phyloP scores from a whole-genome alignment of 306 rosid genomes.

The Crataegus laevigata region DNA sequence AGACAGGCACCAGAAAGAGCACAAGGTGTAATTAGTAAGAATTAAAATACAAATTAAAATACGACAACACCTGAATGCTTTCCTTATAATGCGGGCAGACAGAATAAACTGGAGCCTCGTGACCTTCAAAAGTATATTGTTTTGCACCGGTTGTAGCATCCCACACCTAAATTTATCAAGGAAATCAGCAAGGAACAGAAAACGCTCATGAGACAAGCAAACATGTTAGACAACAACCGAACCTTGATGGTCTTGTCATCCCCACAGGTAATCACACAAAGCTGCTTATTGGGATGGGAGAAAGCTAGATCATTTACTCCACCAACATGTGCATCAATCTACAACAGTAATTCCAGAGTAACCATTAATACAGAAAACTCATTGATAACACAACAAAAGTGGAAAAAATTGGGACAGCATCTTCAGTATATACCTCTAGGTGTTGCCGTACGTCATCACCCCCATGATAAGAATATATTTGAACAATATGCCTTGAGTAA shows the following conservation, averaged over 20 bases:
- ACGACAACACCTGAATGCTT: slow-evolving; percentile 64
- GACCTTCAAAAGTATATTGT: slow-evolving; percentile 82
- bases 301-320: slow-evolving; percentile 97
- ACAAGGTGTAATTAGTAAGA: background rate
- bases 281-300: slow-evolving; percentile 92
- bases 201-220: slow-evolving; percentile 13
- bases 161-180: slow-evolving; percentile 64
- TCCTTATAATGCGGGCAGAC: slow-evolving; percentile 94
- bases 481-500: slow-evolving; percentile 93
- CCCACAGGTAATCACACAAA: slow-evolving; percentile 93
- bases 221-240: slow-evolving; percentile 15
- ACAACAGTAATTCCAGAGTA: slow-evolving; percentile 13
- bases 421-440: slow-evolving; percentile 52
- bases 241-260: slow-evolving; percentile 96
- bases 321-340: slow-evolving; percentile 98
- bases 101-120: slow-evolving; percentile 38
- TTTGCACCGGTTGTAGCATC: slow-evolving; percentile 76
- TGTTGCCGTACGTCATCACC: slow-evolving; percentile 74
- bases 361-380: background rate
- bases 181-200: slow-evolving; percentile 14
- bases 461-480: slow-evolving; percentile 75
- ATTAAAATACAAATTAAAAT: background rate
- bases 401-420: background rate
- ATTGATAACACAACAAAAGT: slow-evolving; percentile 6
- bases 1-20: background rate